These are phyloP conservation scores for Camellia oleifera DNA, from an alignment of 179 eudicot genomes.

Conservation along the genomic window DNA sequence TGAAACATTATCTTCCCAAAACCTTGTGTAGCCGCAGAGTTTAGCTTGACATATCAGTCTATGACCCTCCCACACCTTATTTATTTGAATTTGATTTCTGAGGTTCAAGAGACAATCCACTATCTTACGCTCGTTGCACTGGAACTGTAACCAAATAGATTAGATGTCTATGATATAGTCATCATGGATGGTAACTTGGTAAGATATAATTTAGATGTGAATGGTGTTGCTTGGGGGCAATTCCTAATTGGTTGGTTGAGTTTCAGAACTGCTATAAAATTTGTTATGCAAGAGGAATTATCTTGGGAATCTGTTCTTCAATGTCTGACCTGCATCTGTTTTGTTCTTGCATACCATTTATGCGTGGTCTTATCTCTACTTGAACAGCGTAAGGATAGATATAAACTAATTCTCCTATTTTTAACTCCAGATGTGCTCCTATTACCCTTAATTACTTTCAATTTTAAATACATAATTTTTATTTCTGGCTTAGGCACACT, in stretches of 20 bases:
- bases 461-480: background rate
- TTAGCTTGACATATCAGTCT: background rate
- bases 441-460: background rate
- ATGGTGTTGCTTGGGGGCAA: background rate
- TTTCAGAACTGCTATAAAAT: background rate
- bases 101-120: background rate
- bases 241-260: background rate
- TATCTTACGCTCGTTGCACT: background rate
- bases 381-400: background rate
- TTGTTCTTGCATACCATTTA: background rate
- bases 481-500: background rate
- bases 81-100: background rate
- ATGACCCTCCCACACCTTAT: constrained; percentile 1
- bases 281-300: background rate
- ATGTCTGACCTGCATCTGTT: background rate
- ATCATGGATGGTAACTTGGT: background rate
- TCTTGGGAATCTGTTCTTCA: background rate
- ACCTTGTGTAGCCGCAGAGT: background rate
- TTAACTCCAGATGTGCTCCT: background rate
- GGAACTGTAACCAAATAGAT: background rate
- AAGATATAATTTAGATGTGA: background rate
- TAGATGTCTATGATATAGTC: background rate
- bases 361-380: background rate
- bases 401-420: background rate
- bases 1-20: background rate